Base-by-base conservation (phyloP, 768 basidiomycete genomes). In the Leccinum fibrillosum region DNA sequence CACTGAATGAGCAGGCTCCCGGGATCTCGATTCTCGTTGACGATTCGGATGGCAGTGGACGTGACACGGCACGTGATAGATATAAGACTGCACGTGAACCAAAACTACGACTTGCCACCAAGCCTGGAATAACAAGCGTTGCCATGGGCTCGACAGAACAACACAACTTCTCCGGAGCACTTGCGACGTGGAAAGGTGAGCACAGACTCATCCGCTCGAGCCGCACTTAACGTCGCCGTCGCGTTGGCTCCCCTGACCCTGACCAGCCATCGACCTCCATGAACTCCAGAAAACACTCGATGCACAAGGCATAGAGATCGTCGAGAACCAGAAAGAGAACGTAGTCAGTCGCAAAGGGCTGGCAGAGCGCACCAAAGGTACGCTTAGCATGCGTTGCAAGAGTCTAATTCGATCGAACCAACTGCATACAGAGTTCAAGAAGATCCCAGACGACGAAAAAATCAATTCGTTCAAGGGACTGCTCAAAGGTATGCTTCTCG, bases 261-360 rank as follows among this genome's bases (percentile, higher is more conserved):
- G 15, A 15, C 13, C 42, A 97, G 94, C 86, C 62, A 90, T 99
- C 66, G 88, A 91, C 72, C 82, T 99, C 52, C 76, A 86, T 19
- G 93, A 97, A 62, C 79, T 98, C 26, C 96, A 98, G 75, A 95
- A 93, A 77, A 89, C 86, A 4, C 83, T 99, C 51, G 95, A 98
- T 74, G 78, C 82, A 6, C 96, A 98, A 60, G 95, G 94, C 4
- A 81, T 98, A 34, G 95, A 98, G 74, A 81, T 99, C 13, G 95
- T 99, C 21, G 94, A 98, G 80, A 95, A 95, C 75, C 95, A 98
- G 80, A 99, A 98, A 77, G 96, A 98, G 77, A 93, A 90, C 63
- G 81, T 98, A 48, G 80, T 99, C 3, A 94, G 94, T 10, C 83
- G 97, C 45, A 99, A 98, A 74, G 89, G 87, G 54, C 80, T 99